These are phyloP conservation scores for Myxozyma sirexii DNA, from an alignment of 805 yeast genomes.

Conservation along the genomic window DNA sequence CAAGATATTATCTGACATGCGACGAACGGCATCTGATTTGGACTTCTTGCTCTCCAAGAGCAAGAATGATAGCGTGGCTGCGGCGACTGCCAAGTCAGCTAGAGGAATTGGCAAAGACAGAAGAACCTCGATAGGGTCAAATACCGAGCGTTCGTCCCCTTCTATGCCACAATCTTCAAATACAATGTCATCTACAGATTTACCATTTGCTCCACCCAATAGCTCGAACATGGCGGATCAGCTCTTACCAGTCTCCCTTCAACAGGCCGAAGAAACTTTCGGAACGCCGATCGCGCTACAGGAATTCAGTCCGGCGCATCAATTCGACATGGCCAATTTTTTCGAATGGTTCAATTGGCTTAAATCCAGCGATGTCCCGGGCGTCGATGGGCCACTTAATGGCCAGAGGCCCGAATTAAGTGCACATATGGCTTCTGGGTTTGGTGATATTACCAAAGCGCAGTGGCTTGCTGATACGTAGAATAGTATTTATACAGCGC, in stretches of 20 bases:
- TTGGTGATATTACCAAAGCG: background rate
- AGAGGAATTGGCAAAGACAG: background rate
- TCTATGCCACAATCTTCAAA: background rate
- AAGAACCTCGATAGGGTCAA: background rate
- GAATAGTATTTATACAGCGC: background rate
- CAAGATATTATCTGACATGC: constrained; percentile 38
- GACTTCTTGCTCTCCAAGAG: constrained; percentile 35
- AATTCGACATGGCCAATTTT: constrained; percentile 27
- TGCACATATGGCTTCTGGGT: background rate
- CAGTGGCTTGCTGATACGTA: background rate
- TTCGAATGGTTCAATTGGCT: constrained; percentile 40
- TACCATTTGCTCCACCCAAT: background rate
- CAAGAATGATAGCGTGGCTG: constrained; percentile 6
- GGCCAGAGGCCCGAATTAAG: background rate
- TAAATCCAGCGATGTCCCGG: constrained; percentile 8
- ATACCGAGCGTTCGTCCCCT: background rate
- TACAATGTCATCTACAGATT: background rate
- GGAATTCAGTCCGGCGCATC: constrained; percentile 17
- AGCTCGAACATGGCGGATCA: background rate
- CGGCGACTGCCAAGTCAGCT: background rate
- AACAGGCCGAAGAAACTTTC: background rate
- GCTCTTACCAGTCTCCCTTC: background rate
- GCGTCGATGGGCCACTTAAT: background rate
- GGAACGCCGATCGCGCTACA: background rate
- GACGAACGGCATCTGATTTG: constrained; percentile 38